These are phyloP conservation scores for Leccinum disarticulatum DNA, from an alignment of 768 basidiomycete species.

Conservation along the genomic window DNA sequence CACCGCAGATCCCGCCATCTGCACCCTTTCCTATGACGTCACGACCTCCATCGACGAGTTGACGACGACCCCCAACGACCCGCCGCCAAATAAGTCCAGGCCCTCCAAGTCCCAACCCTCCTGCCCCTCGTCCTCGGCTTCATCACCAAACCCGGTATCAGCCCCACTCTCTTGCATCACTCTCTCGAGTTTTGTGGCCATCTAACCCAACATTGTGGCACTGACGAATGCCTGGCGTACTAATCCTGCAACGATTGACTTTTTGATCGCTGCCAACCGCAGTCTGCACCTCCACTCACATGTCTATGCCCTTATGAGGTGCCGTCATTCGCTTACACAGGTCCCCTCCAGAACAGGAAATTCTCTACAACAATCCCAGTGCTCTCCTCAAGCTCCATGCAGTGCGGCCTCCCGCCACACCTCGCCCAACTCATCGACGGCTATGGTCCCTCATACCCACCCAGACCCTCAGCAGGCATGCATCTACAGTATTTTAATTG, in stretches of 20 bases:
- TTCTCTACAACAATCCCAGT: conserved; percentile 47
- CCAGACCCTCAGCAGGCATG: conserved; percentile 33
- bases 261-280: conserved; percentile 56
- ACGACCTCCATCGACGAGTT: conserved; percentile 35
- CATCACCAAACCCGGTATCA: conserved; percentile 43
- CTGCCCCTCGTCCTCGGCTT: conserved; percentile 43
- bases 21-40: conserved; percentile 53
- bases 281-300: conserved; percentile 54
- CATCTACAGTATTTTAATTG: too few relatives aligned
- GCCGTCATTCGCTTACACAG: conserved; percentile 53
- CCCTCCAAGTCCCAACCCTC: conserved; percentile 45
- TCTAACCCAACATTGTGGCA: conserved; percentile 42
- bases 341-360: conserved; percentile 44
- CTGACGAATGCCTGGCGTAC: conserved; percentile 41
- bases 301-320: conserved; percentile 44
- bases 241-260: conserved; percentile 42
- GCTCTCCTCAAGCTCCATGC: conserved; percentile 42
- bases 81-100: conserved; percentile 37
- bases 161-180: conserved; percentile 48
- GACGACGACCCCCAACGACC: conserved; percentile 37
- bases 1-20: conserved; percentile 50
- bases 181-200: conserved; percentile 50
- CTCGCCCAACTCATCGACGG: conserved; percentile 46
- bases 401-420: conserved; percentile 44
- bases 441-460: conserved; percentile 45